Evolutionary conservation across 768 basidiomycete species (phyloP), one percentile per base, ranked within the genome.

Genomic region (Trametes sanguinea): DNA sequence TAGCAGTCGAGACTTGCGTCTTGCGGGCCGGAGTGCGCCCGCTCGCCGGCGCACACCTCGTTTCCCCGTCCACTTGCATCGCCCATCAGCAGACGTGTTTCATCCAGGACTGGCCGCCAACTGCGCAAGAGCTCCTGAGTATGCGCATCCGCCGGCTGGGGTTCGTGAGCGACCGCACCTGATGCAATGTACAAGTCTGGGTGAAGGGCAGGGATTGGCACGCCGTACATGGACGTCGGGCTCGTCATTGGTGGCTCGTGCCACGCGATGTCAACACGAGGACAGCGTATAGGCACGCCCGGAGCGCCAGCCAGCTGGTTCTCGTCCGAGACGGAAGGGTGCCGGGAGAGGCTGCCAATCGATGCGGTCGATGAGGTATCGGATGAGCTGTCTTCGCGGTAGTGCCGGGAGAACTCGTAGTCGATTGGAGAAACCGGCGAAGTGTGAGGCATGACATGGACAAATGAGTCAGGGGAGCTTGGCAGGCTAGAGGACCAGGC

Each of bases 381-480:
- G 48, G 57, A 59, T 29, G 57, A 42, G 43, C 57, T 59, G 32
- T 59, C 57, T 13, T 59, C 57, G 48, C 57, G 57, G 50, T 59
- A 59, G 57, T 59, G 57, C n/a, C 40, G 50, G 33, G 57, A 51
- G 42, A 51, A 59, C 10, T 44, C 42, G 50, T 59, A 59, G 7
- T 51, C 57, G n/a, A 27, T 33, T 10, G 57, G 57, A 16, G 57
- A 59, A 40, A 59, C 32, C 40, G 57, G 50, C 9, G 57, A 51
- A 8, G 57, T 27, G 27, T 51, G 50, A 13, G 50, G 40, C 16
- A 59, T 35, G 29, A 59, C 42, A 30, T 51, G 22, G 22, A 22
- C 22, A 22, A 22, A 51, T 27, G 57, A 59, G 22, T 59, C 57
- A 32, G 57, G 57, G 6, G 57, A 59, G 32, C 50, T 45, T 30